Percentiles rank a stretch among this genome's conserved stretches.
These are phyloP conservation scores for Chalciporus chontae DNA, from an alignment of 768 basidiomycete genomes.

Conservation along the genomic window DNA sequence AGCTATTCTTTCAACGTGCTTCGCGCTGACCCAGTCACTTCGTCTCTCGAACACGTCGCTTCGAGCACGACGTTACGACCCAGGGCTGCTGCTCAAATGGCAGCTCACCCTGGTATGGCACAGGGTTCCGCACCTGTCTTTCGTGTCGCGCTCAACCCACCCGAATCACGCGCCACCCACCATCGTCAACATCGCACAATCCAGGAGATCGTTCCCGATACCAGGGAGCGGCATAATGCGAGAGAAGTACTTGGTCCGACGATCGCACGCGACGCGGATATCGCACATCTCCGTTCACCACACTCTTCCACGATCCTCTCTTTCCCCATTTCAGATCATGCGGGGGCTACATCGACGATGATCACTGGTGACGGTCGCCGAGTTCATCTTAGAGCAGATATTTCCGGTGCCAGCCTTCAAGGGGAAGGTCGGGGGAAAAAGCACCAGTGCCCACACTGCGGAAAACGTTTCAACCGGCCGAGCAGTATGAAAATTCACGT, in stretches of 20 bases:
- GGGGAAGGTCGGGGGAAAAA: constrained; percentile 33
- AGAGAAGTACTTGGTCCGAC: constrained; percentile 24
- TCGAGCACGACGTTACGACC: constrained; percentile 40
- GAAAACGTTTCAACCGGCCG: constrained; percentile 41
- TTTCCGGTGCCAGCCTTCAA: constrained; percentile 25
- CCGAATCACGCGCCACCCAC: constrained; percentile 16
- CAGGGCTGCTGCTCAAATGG: constrained; percentile 14
- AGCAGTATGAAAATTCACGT: constrained; percentile 42
- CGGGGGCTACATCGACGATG: constrained; percentile 21
- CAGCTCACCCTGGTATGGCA: constrained; percentile 22
- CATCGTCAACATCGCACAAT: constrained; percentile 15
- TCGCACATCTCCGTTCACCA: constrained; percentile 27
- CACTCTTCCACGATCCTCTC: constrained; percentile 32
- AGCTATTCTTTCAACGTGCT: constrained; percentile 43
- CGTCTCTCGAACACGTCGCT: constrained; percentile 43
- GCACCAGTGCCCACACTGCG: constrained; percentile 37
- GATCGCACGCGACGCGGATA: constrained; percentile 31
- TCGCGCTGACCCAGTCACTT: constrained; percentile 38
- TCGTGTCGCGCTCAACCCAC: constrained; percentile 32
- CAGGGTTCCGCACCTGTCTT: constrained; percentile 37
- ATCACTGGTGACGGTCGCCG: constrained; percentile 29
- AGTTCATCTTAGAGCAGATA: constrained; percentile 28
- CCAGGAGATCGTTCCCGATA: constrained; percentile 27
- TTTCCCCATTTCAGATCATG: constrained; percentile 33
- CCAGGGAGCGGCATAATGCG: constrained; percentile 22